A percentile compares a stretch with the other conserved stretches of the same genome.
Conservation (phyloP, 2,329 filamentous ascomycete genomes). For the Verticillium alfalfae region DNA sequence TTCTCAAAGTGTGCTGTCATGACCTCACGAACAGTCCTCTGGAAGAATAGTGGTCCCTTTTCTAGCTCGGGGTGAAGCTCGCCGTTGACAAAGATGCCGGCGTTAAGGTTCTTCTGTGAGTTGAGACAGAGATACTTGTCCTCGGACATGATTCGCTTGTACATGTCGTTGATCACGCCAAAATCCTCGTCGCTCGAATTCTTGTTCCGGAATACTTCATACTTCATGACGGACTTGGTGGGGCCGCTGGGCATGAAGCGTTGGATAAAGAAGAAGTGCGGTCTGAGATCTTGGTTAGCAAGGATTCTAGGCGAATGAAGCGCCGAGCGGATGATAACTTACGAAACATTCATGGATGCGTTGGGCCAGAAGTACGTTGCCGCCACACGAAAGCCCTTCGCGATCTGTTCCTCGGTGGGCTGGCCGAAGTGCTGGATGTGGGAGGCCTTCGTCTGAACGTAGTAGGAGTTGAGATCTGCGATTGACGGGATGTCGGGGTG, state of each 20-base stretch:
- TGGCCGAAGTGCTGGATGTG: constrained; percentile 46
- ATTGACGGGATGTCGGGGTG: constrained; percentile 53
- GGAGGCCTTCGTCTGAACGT: constrained; percentile 39
- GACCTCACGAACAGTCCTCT: constrained; percentile 41
- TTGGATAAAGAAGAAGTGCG: constrained; percentile 61
- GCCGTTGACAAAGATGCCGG: constrained; percentile 57
- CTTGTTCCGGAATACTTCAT: constrained; percentile 60
- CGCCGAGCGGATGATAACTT: constrained; percentile 18
- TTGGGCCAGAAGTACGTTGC: constrained; percentile 46
- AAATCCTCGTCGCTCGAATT: constrained; percentile 55
- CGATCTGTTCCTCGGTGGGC: constrained; percentile 40
- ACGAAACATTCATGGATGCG: constrained; percentile 44
- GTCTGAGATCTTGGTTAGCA: constrained; percentile 22
- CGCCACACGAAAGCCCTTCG: constrained; percentile 36
- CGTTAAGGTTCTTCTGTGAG: constrained; percentile 55
- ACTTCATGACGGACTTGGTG: constrained; percentile 48
- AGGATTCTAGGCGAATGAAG: background rate
- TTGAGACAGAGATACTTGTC: constrained; percentile 58
- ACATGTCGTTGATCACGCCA: constrained; percentile 49
- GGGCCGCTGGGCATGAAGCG: constrained; percentile 52
- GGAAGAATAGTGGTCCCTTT: constrained; percentile 51
- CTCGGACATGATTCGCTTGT: constrained; percentile 59
- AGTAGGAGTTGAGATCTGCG: constrained; percentile 51
- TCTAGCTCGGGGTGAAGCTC: constrained; percentile 58
- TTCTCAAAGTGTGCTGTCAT: constrained; percentile 39